Conservation (phyloP, 2,329 filamentous ascomycete genomes). For the Exserohilum turcica region DNA sequence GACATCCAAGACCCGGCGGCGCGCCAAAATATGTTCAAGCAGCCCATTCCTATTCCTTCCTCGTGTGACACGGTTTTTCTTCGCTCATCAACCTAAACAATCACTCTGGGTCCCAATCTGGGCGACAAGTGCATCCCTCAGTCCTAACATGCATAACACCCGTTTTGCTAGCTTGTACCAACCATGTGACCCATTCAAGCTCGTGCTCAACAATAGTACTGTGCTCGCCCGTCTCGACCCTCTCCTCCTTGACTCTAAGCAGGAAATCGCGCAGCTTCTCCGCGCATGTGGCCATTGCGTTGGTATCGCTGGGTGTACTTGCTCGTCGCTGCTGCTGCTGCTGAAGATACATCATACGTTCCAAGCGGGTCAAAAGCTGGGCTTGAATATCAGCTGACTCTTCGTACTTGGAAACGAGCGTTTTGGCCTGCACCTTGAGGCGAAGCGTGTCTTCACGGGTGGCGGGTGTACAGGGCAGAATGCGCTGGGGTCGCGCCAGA, state of each 20-base stretch:
- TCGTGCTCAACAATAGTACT: conserved; percentile 32
- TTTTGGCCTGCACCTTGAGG: conserved; percentile 21
- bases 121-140: conserved; percentile 30
- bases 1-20: too few species aligned
- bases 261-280: conserved; percentile 27
- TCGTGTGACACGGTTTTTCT: not conserved
- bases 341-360: conserved; percentile 27
- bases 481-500: conserved; percentile 20
- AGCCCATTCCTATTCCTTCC: too few species aligned
- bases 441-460: conserved; percentile 26
- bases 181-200: conserved; percentile 38
- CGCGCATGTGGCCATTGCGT: conserved; percentile 15
- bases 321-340: conserved; percentile 5
- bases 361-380: conserved; percentile 22
- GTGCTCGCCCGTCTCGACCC: conserved; percentile 32
- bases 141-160: conserved; percentile 40
- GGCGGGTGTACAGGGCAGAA: conserved; percentile 31
- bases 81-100: not conserved
- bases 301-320: not conserved
- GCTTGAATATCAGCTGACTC: conserved; percentile 28
- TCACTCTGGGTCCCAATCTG: conserved; percentile 29
- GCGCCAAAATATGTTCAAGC: not conserved
- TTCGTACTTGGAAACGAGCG: conserved; percentile 21
- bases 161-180: conserved; percentile 28
- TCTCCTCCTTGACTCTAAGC: conserved; percentile 15